phyloP scores from a whole-genome alignment of 176 grass and related monocot genomes.

The Elaeis guineensis region DNA sequence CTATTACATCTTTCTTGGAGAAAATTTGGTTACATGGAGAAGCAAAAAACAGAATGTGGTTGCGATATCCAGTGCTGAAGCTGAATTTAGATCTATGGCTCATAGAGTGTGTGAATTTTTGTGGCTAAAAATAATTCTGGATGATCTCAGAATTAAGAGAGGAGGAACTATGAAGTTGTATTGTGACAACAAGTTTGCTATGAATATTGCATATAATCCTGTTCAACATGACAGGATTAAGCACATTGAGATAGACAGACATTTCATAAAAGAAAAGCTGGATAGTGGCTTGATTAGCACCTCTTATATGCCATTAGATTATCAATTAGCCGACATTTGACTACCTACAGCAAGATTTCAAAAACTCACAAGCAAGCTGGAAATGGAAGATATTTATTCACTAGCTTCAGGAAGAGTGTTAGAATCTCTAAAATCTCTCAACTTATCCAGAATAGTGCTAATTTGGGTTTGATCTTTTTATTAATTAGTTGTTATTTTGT shows the following conservation, averaged over 20 bases:
- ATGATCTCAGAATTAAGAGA: background rate
- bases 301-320: background rate
- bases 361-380: background rate
- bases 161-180: background rate
- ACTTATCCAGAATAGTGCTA: too few relatives aligned
- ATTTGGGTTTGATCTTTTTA: too few relatives aligned
- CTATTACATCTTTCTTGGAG: background rate
- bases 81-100: background rate
- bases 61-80: background rate
- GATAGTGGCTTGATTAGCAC: background rate
- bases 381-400: background rate
- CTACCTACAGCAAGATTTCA: background rate
- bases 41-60: constrained; percentile 12
- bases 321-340: background rate
- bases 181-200: constrained; percentile 7
- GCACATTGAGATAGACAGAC: constrained; percentile 4
- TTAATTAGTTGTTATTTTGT: too few relatives aligned
- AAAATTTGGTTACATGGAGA: constrained; percentile 16
- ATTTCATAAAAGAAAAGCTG: constrained; percentile 3
- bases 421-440: too few relatives aligned
- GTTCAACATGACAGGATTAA: constrained; percentile 1
- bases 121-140: background rate
- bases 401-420: constrained; percentile 1
- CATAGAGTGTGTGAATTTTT: constrained; percentile 10
- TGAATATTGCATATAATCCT: background rate